Base-by-base conservation (phyloP, 1,284 basidiomycete genomes). In the Tranzscheliella williamsii region DNA sequence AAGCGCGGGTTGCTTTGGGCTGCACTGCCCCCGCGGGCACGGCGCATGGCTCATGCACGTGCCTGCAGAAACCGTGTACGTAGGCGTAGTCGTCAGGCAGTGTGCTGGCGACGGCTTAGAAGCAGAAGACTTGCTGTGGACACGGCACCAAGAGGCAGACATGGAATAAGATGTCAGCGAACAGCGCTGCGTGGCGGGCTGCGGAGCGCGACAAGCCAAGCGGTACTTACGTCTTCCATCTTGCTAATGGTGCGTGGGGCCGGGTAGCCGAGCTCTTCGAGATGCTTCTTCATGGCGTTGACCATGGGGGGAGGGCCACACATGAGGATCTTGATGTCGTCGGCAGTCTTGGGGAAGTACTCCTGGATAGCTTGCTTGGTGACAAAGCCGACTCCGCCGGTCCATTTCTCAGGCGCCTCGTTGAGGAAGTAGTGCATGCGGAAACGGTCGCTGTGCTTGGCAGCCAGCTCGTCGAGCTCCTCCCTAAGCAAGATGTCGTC, bases 231-330 rank as follows among this genome's bases (percentile, higher is more conserved):
- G 46, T 65, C 62, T 24, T 62, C 51, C 33, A 67, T 48, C 63
- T 78, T 69, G 64, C 67, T 70, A 78, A 96, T 84, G n/a, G 90
- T 85, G 64, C 88, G 84, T 13, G 94, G 89, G 32, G 86, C 85
- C 37, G 90, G 86, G 82, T 91, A 96, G 63, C 85, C 86, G 69
- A 98, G 85, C 44, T 87, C 88, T 23, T 85, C 86, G 21, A 98
- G 84, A 78, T 94, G 87, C 83, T 88, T 91, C 83, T 96, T 96
- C 91, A 97, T 96, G 36, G 92, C 94, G 42, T 82, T 83, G 78
- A 95, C 87, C 94, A 97, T 97, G 7, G 93, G 93, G 18, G 93
- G 92, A 49, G 94, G 94, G 39, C 90, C 79, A 50, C 80, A 81
- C 48, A 81, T 72, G 32, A 81, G 65, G 22, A 80, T 70, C 66